Conservation (phyloP, 2,329 filamentous ascomycete genomes). For the Calonectria pteridis region DNA sequence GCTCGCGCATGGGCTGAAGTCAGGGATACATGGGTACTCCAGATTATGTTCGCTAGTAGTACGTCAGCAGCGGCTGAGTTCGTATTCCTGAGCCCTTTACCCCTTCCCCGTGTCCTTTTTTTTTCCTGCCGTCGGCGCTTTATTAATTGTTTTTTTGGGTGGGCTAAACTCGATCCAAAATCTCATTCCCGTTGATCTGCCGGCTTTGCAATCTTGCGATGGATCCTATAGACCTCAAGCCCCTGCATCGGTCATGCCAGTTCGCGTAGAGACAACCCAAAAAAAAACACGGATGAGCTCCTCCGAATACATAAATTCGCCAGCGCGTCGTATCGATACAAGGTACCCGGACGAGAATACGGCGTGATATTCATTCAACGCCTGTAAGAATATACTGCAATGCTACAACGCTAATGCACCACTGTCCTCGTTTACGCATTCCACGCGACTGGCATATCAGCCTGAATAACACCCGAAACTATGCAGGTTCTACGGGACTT, state of each 20-base stretch:
- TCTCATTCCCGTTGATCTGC: not conserved
- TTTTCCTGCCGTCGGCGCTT: not conserved
- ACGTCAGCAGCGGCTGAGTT: slow-evolving; percentile 4
- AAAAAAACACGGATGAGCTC: not conserved
- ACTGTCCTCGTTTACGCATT: not conserved
- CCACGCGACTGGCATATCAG: not conserved
- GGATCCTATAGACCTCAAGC: not conserved
- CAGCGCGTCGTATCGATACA: not conserved
- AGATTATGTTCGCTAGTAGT: not conserved
- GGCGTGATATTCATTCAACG: not conserved
- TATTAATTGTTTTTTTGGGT: not conserved
- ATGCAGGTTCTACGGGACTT: not conserved
- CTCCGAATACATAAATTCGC: not conserved
- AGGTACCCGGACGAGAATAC: not conserved
- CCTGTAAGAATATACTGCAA: not conserved
- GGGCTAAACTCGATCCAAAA: not conserved
- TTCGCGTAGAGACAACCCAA: not conserved
- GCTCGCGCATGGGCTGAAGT: not conserved
- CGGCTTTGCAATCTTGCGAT: not conserved
- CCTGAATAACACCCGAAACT: not conserved
- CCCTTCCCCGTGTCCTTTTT: not conserved
- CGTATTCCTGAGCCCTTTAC: not conserved
- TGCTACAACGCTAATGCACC: not conserved
- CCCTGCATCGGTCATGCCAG: not conserved
- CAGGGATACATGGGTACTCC: not conserved